Conservation (phyloP, 345 rosid species). For the Odontarrhena argentea region DNA sequence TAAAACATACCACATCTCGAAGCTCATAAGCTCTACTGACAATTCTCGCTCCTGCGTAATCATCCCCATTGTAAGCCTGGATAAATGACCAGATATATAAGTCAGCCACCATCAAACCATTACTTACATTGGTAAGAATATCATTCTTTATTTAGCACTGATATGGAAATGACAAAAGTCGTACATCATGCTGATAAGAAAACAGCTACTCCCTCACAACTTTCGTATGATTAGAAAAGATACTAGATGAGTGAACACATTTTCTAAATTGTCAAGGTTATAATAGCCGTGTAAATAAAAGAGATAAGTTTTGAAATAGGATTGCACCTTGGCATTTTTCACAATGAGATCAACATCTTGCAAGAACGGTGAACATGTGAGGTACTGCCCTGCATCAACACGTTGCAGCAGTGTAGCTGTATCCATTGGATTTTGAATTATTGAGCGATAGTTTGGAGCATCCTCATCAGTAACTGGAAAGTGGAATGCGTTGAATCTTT, state of each 20-base stretch:
- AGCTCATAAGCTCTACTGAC: slow-evolving; percentile 95
- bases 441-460: slow-evolving; percentile 87
- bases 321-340: slow-evolving; percentile 78
- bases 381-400: slow-evolving; percentile 85
- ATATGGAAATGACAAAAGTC: background rate
- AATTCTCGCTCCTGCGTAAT: slow-evolving; percentile 92
- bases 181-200: background rate
- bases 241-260: background rate
- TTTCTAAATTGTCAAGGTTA: background rate
- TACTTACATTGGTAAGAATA: background rate
- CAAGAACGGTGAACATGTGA: slow-evolving; percentile 80
- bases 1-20: slow-evolving; percentile 76
- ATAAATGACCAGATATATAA: slow-evolving; percentile 27
- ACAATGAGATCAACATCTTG: slow-evolving; percentile 92
- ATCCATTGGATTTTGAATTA: slow-evolving; percentile 97
- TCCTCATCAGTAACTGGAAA: slow-evolving; percentile 94
- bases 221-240: slow-evolving; percentile 1
- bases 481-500: slow-evolving; percentile 88
- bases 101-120: slow-evolving; percentile 23
- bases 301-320: slow-evolving; percentile 5
- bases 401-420: slow-evolving; percentile 83
- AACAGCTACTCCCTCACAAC: background rate
- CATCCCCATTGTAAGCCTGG: slow-evolving; percentile 92
- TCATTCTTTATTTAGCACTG: background rate
- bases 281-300: slow-evolving; percentile 17